A percentile compares a stretch with the other conserved stretches of the same genome.
Evolutionary conservation across 1,139 yeast genomes (phyloP).

Genomic region (Pichia sp.): DNA sequence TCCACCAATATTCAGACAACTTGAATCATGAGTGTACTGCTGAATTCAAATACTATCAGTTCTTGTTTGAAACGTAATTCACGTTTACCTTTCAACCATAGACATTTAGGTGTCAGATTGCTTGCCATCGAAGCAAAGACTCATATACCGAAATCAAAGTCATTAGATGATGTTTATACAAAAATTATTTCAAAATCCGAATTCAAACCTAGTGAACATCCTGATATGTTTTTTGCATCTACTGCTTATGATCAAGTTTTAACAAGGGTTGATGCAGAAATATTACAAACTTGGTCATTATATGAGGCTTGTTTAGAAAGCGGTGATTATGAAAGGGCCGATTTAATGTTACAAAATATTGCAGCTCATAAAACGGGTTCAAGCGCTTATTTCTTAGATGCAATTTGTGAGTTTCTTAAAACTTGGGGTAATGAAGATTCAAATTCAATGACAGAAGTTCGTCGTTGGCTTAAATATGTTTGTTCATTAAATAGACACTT

Average conservation of each 20-base stretch:
- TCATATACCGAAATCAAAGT: conserved; percentile 13
- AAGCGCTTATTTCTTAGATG: conserved; percentile 32
- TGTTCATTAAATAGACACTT: conserved; percentile 15
- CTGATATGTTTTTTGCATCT: conserved; percentile 19
- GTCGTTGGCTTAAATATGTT: conserved; percentile 24
- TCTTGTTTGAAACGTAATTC: conserved; percentile 1
- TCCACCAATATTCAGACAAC: too few relatives aligned
- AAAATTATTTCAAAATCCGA: conserved; percentile 9
- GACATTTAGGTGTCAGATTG: conserved; percentile 2
- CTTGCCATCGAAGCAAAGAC: conserved; percentile 11
- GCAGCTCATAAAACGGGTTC: conserved; percentile 36
- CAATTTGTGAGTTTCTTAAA: conserved; percentile 45
- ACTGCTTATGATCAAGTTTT: conserved; percentile 22
- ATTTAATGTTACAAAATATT: conserved; percentile 43
- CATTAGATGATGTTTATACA: conserved; percentile 24
- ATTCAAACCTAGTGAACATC: not conserved
- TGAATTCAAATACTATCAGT: conserved; percentile 9
- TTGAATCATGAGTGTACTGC: conserved; percentile 11
- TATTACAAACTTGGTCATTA: conserved; percentile 65
- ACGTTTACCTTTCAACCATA: not conserved
- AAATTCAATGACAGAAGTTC: conserved; percentile 20
- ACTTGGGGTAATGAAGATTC: conserved; percentile 36
- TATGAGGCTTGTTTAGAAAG: conserved; percentile 75
- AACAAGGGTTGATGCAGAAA: conserved; percentile 34
- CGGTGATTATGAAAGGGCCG: conserved; percentile 66